Base-by-base conservation (phyloP, 805 yeast genomes). In the Candida gorgasii region DNA sequence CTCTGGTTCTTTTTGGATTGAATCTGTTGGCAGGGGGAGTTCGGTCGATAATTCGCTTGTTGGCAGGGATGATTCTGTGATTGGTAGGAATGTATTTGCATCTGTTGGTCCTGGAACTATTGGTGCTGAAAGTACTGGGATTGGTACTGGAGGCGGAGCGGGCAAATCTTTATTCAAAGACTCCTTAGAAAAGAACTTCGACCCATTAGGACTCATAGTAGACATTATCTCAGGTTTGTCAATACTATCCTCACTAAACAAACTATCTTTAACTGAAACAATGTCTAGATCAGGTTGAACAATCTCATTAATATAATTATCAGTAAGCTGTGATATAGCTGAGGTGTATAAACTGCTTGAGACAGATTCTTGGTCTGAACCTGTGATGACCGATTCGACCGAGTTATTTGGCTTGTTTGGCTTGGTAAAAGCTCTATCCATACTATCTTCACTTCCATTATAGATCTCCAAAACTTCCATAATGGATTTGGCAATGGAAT, bases 401-500 rank as follows among this genome's bases (percentile, higher is more conserved):
- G 28, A 22, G 3, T 22, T 20, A 13, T 34, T 36, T 12, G 4
- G 9, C 29, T n/a, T 14, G 18, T 15, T 15, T 30, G 6, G 29
- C n/a, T 17, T 14, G 8, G 4, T 12, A 15, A 18, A 16, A 24
- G 12, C n/a, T 22, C 9, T 20, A 5, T 44, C 17, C 3, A 18
- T 5, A 26, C 39, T 39, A 13, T 26, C 35, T 8, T 27, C 38
- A 23, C 42, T 42, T 13, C 31, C 36, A 14, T 27, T 33, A 33
- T 47, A 47, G 3, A 26, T 32, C 13, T 37, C 37, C 14, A 44
- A 42, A 8, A 44, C 35, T 15, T 42, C 45, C 20, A 47, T 9
- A 16, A 44, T 20, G 1, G 48, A 44, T 4, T 13, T 26, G 8
- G 51, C 46, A 4, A 36, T 24, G 11, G 13, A 31, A 32, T 23